phyloP scores from a whole-genome alignment of 768 basidiomycete genomes.

The Rhodotorula paludigena region DNA sequence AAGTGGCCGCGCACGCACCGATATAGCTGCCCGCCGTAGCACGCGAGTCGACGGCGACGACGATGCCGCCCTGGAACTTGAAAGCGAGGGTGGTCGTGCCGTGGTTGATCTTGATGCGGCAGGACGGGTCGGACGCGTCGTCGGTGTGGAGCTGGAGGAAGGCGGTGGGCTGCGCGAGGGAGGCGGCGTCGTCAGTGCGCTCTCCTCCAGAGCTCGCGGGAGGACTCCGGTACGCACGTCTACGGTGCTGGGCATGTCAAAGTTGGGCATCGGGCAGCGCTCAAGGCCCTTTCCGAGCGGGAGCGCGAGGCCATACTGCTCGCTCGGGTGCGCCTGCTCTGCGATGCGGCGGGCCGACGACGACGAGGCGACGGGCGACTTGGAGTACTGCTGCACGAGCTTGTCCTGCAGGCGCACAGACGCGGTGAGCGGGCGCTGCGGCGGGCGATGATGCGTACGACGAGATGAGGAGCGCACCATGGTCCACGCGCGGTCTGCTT shows the following conservation, averaged over 20 bases:
- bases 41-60: conserved; percentile 98
- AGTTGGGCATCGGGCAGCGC: conserved; percentile 35
- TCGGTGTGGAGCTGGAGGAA: conserved; percentile 93
- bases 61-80: conserved; percentile 91
- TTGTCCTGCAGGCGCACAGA: conserved; percentile 16
- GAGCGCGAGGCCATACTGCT: conserved; percentile 38
- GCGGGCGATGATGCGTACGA: background rate
- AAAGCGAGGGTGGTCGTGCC: conserved; percentile 98
- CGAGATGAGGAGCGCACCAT: background rate
- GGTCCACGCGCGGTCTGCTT: no score
- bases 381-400: conserved; percentile 29
- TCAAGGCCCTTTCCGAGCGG: conserved; percentile 38
- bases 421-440: background rate
- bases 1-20: conserved; percentile 65
- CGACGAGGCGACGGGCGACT: background rate
- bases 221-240: conserved; percentile 18
- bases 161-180: conserved; percentile 63
- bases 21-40: conserved; percentile 96
- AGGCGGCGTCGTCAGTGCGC: background rate
- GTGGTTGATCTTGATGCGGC: conserved; percentile 96
- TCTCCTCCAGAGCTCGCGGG: background rate
- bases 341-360: conserved; percentile 4
- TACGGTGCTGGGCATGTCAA: conserved; percentile 26
- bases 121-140: conserved; percentile 87
- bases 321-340: background rate